Evolutionary conservation across 305 asterid species (phyloP).

Genomic region (Fraxinus sp.): DNA sequence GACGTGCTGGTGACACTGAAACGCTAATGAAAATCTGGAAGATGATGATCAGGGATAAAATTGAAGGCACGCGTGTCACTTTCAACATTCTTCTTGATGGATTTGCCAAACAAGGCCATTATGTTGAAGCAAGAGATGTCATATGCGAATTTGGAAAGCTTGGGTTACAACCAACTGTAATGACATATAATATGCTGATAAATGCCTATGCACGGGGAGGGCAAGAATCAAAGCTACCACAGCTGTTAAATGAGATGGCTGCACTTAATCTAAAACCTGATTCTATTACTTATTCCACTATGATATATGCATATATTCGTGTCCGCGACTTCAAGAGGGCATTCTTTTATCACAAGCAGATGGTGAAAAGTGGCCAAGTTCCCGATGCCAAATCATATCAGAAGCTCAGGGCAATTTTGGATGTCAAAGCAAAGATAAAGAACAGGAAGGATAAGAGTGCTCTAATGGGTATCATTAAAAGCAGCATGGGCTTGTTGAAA

Average conservation of each 20-base stretch:
- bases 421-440: constrained; percentile 73
- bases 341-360: constrained; percentile 77
- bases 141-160: constrained; percentile 73
- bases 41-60: constrained; percentile 62
- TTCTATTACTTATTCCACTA: constrained; percentile 78
- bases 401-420: constrained; percentile 78
- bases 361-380: constrained; percentile 80
- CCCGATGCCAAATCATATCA: constrained; percentile 74
- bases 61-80: constrained; percentile 70
- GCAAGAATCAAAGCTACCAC: constrained; percentile 79
- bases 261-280: constrained; percentile 74
- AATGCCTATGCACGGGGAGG: constrained; percentile 93
- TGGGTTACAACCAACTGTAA: constrained; percentile 73
- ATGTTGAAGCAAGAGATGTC: constrained; percentile 75
- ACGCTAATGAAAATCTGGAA: constrained; percentile 82
- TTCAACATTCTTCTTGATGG: constrained; percentile 87
- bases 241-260: constrained; percentile 83
- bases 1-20: constrained; percentile 88
- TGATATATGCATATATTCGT: constrained; percentile 87
- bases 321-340: constrained; percentile 93
- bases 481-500: constrained; percentile 69
- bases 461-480: constrained; percentile 71
- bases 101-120: constrained; percentile 80
- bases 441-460: constrained; percentile 86
- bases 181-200: constrained; percentile 93